A percentile compares a stretch with the other conserved stretches of the same genome.
phyloP scores from a whole-genome alignment of 1,284 basidiomycete species.

The Austroboletus olivaceoglutinosus region DNA sequence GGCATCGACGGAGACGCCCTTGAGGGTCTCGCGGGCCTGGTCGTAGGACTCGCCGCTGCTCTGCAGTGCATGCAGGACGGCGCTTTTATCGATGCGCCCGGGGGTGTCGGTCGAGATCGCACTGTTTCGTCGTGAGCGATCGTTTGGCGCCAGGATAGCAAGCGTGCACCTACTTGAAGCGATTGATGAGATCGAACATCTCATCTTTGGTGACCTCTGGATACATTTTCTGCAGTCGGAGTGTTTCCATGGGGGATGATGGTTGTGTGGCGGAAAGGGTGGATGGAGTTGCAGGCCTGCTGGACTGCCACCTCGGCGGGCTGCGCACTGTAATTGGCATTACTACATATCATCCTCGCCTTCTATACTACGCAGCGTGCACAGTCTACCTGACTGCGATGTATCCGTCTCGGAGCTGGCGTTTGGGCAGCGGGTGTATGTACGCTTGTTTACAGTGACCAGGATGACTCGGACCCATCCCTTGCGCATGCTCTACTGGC shows the following conservation, averaged over 20 bases:
- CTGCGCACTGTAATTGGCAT: slow-evolving; percentile 8
- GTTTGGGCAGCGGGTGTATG: neutral
- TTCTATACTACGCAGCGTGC: slow-evolving; percentile 7
- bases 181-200: slow-evolving; percentile 89
- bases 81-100: slow-evolving; percentile 81
- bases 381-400: slow-evolving; percentile 3
- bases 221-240: slow-evolving; percentile 91
- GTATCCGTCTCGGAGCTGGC: too few relatives aligned
- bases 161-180: slow-evolving; percentile 78
- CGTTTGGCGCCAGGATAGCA: neutral
- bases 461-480: slow-evolving; percentile 8
- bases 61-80: slow-evolving; percentile 76
- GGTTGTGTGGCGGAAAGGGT: slow-evolving; percentile 14
- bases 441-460: neutral
- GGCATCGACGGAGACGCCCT: slow-evolving; percentile 92
- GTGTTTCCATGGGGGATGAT: slow-evolving; percentile 67
- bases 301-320: slow-evolving; percentile 16
- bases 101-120: slow-evolving; percentile 82
- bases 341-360: neutral
- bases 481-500: slow-evolving; percentile 50
- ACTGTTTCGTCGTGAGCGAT: slow-evolving; percentile 40
- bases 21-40: slow-evolving; percentile 86
- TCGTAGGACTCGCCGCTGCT: slow-evolving; percentile 87
- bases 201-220: slow-evolving; percentile 90
- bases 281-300: slow-evolving; percentile 9